Percentiles rank a stretch among this genome's conserved stretches.
Conservation (phyloP, 2,329 filamentous ascomycete species). For the Phoma sp. region DNA sequence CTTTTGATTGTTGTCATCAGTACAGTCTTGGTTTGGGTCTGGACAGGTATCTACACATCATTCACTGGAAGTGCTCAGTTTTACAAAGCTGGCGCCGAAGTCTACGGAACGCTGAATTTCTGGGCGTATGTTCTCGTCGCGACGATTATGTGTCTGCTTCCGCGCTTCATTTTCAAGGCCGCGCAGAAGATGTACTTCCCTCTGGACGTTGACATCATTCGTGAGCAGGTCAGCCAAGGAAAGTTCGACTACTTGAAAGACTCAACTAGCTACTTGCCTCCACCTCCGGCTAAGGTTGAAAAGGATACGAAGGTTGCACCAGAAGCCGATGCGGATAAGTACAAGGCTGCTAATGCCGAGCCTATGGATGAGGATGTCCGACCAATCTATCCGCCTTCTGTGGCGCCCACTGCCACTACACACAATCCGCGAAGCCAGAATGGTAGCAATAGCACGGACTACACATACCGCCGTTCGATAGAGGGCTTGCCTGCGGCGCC, state of each 20-base stretch:
- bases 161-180: constrained; percentile 84
- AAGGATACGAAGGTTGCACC: constrained; percentile 63
- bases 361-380: constrained; percentile 81
- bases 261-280: constrained; percentile 58
- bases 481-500: constrained; percentile 39
- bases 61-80: constrained; percentile 66
- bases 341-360: constrained; percentile 53
- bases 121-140: constrained; percentile 85
- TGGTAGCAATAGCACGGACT: constrained; percentile 92
- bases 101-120: constrained; percentile 82
- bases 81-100: constrained; percentile 77
- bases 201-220: constrained; percentile 90
- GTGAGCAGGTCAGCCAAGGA: constrained; percentile 85
- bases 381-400: constrained; percentile 91
- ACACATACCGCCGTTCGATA: constrained; percentile 62
- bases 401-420: constrained; percentile 69
- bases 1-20: constrained; percentile 81
- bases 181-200: constrained; percentile 94
- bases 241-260: constrained; percentile 77
- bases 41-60: constrained; percentile 86
- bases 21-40: constrained; percentile 88
- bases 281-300: constrained; percentile 53
- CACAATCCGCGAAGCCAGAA: constrained; percentile 86
- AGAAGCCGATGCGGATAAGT: constrained; percentile 54
- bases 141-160: constrained; percentile 81